phyloP scores from a whole-genome alignment of 2,329 filamentous ascomycete species.

The Talaromyces albobiverticillius region DNA sequence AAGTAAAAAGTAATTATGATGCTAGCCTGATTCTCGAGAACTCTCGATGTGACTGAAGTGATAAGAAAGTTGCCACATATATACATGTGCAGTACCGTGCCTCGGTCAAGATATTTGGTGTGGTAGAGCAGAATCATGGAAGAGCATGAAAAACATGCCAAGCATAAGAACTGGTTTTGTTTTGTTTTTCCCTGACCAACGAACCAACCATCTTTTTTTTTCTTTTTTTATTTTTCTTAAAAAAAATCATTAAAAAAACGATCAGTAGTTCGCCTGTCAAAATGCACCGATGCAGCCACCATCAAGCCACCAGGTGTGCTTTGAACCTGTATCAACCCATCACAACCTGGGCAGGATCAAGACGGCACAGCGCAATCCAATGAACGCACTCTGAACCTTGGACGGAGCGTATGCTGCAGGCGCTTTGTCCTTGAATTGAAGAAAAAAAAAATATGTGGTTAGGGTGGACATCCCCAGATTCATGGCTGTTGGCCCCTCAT shows the following conservation, averaged over 20 bases:
- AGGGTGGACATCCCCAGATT: constrained; percentile 4
- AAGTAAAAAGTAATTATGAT: not conserved
- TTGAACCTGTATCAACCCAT: not conserved
- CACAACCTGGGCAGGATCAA: not conserved
- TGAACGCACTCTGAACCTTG: not conserved
- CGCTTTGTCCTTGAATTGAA: constrained; percentile 4
- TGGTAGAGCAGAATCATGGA: too few species aligned
- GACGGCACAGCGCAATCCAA: not conserved
- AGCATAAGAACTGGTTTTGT: not conserved
- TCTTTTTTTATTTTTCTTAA: not conserved
- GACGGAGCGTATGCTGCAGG: not conserved
- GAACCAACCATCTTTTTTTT: not conserved
- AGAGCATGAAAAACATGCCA: not conserved
- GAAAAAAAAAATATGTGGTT: too few species aligned
- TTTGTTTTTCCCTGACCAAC: not conserved
- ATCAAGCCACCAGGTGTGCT: constrained; percentile 12
- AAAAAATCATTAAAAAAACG: not conserved
- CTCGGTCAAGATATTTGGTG: not conserved
- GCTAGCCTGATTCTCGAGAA: not conserved
- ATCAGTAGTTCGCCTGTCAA: constrained; percentile 13
- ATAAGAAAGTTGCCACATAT: not conserved
- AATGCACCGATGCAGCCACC: constrained; percentile 9
- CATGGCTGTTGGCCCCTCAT: constrained; percentile 1
- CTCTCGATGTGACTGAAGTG: not conserved
- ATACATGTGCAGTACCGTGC: not conserved